These are phyloP conservation scores for Polygonum aviculare DNA, from an alignment of 148 eudicot genomes.

Conservation along the genomic window DNA sequence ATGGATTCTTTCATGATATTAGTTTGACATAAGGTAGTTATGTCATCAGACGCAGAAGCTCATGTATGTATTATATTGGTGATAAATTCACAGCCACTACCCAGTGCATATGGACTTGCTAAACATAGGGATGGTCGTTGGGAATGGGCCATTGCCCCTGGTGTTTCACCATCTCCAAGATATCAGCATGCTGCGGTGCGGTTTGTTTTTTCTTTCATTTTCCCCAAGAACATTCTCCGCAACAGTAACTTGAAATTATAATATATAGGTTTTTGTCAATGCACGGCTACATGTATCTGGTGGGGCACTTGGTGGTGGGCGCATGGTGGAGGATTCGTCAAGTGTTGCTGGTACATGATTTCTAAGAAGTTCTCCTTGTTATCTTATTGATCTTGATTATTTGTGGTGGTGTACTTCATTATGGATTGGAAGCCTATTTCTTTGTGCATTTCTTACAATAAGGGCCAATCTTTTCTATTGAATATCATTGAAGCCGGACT, in stretches of 20 bases:
- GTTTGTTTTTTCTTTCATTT: constrained; percentile 1
- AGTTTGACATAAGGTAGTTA: background rate
- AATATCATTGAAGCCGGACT: background rate
- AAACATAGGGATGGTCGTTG: constrained; percentile 99
- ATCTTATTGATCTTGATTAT: background rate
- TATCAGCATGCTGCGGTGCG: constrained; percentile 99
- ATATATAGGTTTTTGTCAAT: constrained; percentile 68
- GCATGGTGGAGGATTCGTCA: constrained; percentile 89
- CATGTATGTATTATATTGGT: background rate
- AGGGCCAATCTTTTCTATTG: background rate
- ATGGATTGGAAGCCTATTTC: background rate
- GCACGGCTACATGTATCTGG: constrained; percentile 89
- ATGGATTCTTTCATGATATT: background rate
- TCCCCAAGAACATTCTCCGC: background rate
- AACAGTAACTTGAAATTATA: background rate
- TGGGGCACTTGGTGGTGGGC: constrained; percentile 87
- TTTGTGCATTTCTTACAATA: background rate
- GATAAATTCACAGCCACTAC: constrained; percentile 51
- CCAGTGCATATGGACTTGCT: constrained; percentile 99
- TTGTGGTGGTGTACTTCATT: background rate
- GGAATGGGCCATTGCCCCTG: constrained; percentile 99
- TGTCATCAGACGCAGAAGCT: background rate
- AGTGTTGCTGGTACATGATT: constrained; percentile 58
- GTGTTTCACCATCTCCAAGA: constrained; percentile 96
- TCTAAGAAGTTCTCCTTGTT: background rate